A percentile compares a stretch with the other conserved stretches of the same genome.
phyloP scores from a whole-genome alignment of 2,329 filamentous ascomycete genomes.

The Claviceps monticola region DNA sequence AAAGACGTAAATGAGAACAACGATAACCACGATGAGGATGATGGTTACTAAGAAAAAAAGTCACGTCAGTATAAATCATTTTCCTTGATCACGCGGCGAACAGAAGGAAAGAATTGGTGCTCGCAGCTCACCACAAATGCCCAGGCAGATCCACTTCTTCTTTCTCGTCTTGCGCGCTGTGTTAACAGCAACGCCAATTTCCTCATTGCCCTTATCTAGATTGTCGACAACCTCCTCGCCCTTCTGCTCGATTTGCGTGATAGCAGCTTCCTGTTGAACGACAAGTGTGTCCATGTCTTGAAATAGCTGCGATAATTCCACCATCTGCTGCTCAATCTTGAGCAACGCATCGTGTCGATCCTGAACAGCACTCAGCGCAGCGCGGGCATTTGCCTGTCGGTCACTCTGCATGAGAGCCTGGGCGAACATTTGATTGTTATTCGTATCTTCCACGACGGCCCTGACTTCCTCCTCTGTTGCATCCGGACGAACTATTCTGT shows the following conservation, averaged over 20 bases:
- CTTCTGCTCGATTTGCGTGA: constrained; percentile 73
- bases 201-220: constrained; percentile 69
- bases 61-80: not conserved
- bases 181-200: constrained; percentile 68
- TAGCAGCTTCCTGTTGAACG: constrained; percentile 69
- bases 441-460: constrained; percentile 56
- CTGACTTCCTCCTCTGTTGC: constrained; percentile 67
- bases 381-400: constrained; percentile 67
- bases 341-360: constrained; percentile 75
- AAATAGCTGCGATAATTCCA: constrained; percentile 77
- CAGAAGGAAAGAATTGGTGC: constrained; percentile 10
- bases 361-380: constrained; percentile 65
- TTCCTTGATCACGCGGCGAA: not conserved
- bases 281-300: constrained; percentile 78
- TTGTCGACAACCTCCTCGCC: constrained; percentile 76
- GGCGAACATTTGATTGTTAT: constrained; percentile 75
- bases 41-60: constrained; percentile 29
- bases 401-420: constrained; percentile 74
- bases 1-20: constrained; percentile 35
- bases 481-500: constrained; percentile 75
- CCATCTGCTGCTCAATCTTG: constrained; percentile 85
- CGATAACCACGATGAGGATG: constrained; percentile 36
- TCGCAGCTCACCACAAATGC: constrained; percentile 43
- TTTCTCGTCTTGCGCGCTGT: constrained; percentile 68
- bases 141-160: constrained; percentile 96